Percentiles rank a stretch among this genome's conserved stretches.
Conservation (phyloP, 2,329 filamentous ascomycete species). For the Gnomoniopsis smithogilvyi region DNA sequence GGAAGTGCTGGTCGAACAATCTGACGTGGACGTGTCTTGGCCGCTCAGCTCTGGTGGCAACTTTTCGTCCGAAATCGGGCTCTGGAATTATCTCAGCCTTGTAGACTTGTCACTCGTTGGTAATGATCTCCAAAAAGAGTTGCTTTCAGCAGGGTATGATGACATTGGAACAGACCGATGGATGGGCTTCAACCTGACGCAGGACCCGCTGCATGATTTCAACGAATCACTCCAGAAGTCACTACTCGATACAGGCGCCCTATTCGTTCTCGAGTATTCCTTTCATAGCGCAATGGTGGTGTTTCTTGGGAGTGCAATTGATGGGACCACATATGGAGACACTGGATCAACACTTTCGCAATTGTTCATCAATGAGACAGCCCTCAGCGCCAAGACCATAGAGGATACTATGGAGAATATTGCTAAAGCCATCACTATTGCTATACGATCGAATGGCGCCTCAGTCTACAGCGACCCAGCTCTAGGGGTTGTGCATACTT, state of each 20-base stretch:
- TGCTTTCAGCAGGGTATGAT: not conserved
- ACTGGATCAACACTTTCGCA: not conserved
- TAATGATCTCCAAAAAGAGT: not conserved
- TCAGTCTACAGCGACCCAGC: not conserved
- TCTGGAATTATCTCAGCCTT: not conserved
- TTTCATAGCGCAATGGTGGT: not conserved
- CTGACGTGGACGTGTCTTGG: not conserved
- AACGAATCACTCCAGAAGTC: not conserved
- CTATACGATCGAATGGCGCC: not conserved
- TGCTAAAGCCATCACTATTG: not conserved
- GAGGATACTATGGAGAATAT: not conserved
- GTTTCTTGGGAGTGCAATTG: not conserved
- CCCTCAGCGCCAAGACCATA: not conserved
- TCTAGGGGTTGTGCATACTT: not conserved
- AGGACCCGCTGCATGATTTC: not conserved
- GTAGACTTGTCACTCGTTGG: not conserved
- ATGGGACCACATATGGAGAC: not conserved
- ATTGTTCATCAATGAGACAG: not conserved
- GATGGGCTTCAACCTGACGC: slow-evolving; percentile 4
- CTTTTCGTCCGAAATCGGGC: too few relatives aligned
- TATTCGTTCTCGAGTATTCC: not conserved
- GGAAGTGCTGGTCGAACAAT: not conserved
- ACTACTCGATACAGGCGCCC: not conserved
- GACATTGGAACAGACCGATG: not conserved
- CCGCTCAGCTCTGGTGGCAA: too few relatives aligned